A percentile compares a stretch with the other conserved stretches of the same genome.
These are phyloP conservation scores for Magnusiomyces sp. DNA, from an alignment of 1,139 yeast species.

Conservation along the genomic window DNA sequence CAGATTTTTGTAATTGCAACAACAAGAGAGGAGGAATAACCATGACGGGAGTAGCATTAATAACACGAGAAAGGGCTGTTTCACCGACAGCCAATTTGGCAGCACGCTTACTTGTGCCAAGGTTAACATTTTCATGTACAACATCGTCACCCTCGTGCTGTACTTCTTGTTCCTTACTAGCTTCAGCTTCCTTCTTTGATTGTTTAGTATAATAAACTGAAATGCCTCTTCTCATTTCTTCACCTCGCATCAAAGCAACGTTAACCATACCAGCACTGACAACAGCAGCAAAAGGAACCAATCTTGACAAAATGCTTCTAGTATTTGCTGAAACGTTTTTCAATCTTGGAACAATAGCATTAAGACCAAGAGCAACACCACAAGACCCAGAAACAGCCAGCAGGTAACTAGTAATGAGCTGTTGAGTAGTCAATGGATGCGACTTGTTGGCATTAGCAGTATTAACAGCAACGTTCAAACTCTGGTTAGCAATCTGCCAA, in stretches of 20 bases:
- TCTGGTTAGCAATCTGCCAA: constrained; percentile 97
- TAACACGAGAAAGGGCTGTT: constrained; percentile 89
- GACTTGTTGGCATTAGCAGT: constrained; percentile 94
- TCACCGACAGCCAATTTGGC: constrained; percentile 92
- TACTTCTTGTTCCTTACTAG: constrained; percentile 24
- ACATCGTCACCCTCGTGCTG: constrained; percentile 31
- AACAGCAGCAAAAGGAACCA: constrained; percentile 97
- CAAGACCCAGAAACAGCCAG: constrained; percentile 93
- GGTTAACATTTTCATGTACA: constrained; percentile 35
- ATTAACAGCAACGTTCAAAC: constrained; percentile 91
- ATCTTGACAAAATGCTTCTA: constrained; percentile 59
- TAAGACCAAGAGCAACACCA: constrained; percentile 88
- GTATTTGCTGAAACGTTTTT: constrained; percentile 1
- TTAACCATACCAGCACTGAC: constrained; percentile 93
- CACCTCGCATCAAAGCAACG: constrained; percentile 90
- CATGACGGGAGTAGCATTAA: constrained; percentile 96
- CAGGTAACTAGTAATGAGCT: constrained; percentile 67
- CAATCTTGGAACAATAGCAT: constrained; percentile 75
- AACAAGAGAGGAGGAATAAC: constrained; percentile 84
- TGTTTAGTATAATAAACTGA: constrained; percentile 42
- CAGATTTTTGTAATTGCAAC: constrained; percentile 59
- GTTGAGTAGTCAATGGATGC: constrained; percentile 74
- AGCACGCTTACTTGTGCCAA: constrained; percentile 79
- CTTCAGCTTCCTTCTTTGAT: no score
- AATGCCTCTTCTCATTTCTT: constrained; percentile 81